A percentile compares a stretch with the other conserved stretches of the same genome.
Conservation (phyloP, 164 flowering plant species). For the Magnolia kwangsiensis region DNA sequence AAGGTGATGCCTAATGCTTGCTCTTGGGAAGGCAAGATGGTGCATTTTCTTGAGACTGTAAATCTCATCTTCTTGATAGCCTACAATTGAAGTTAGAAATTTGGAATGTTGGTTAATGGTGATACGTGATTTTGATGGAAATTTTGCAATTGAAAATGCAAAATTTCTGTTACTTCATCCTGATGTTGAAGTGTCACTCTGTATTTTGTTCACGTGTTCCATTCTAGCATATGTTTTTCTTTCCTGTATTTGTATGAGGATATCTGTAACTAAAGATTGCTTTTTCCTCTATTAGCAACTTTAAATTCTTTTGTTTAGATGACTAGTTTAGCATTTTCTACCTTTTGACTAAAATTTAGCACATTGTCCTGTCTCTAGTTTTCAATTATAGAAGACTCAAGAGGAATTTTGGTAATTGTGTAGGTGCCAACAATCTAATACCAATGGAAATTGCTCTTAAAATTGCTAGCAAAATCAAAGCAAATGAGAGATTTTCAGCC, state of each 20-base stretch:
- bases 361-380: too few relatives aligned
- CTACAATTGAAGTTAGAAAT: neutral
- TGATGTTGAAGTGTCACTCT: neutral
- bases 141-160: neutral
- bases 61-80: neutral
- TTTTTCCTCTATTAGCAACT: neutral
- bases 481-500: constrained; percentile 86
- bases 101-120: neutral
- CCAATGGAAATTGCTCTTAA: constrained; percentile 97
- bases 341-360: neutral
- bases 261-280: neutral
- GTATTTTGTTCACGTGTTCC: neutral
- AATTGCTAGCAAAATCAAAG: constrained; percentile 83
- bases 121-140: neutral
- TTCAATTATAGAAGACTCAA: neutral
- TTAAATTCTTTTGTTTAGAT: neutral
- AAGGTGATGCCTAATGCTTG: too few relatives aligned
- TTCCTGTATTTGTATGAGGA: neutral
- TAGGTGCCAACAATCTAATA: constrained; percentile 94
- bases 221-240: neutral
- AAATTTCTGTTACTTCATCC: neutral
- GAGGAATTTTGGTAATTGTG: neutral
- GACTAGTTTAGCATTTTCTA: neutral
- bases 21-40: too few relatives aligned
- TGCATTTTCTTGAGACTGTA: neutral